Base-by-base conservation (phyloP, 2,329 filamentous ascomycete genomes). In the Hirsutella thompsonii region DNA sequence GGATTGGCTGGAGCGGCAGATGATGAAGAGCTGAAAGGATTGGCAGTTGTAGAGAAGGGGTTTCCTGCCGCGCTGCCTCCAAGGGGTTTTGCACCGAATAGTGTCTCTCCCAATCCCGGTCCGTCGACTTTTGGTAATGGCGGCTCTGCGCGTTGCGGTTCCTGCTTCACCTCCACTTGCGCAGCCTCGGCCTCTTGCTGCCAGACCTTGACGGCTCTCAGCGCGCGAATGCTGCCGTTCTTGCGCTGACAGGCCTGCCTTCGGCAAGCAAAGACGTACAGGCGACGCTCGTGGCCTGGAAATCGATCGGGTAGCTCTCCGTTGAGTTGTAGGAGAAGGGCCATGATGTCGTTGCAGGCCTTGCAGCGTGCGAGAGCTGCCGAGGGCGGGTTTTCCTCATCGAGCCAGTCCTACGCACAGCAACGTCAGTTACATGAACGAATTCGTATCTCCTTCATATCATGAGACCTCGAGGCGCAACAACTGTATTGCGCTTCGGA, bases 271-370 rank as follows among this genome's bases (percentile, higher is more conserved):
- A 94, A 88, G 11, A 98, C 70, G 55, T 95, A 96, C 16, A 98
- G 59, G 46, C 90, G 77, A 50, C 92, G 74, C 54, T 95, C 87
- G 61, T 96, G 86, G 42, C 81, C 79, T 2, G 88, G 83, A 54
- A 94, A 95, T 38, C 78, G 73, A 42, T 90, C 83, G 13, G 88
- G 89, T 3, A 96, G 72, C 57, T 95, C 88, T 52, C 79, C 89
- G 61, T 98, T 87, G 21, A 98, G 74, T 61, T 98, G 88, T 37
- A 98, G 74, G 3, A 98, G 74, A 10, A 96, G 72, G 2, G 78
- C 80, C 76, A 95, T 87, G 40, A 86, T 63, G 40, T 79, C 75
- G 49, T 87, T 84, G 75, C 92, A 98, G 49, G 84, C 74, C 62
- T 84, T 87, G 68, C 92, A 98, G 62, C 80, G 82, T 19, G 84